phyloP scores from a whole-genome alignment of 345 rosid genomes.

The Hibiscus syriacus region DNA sequence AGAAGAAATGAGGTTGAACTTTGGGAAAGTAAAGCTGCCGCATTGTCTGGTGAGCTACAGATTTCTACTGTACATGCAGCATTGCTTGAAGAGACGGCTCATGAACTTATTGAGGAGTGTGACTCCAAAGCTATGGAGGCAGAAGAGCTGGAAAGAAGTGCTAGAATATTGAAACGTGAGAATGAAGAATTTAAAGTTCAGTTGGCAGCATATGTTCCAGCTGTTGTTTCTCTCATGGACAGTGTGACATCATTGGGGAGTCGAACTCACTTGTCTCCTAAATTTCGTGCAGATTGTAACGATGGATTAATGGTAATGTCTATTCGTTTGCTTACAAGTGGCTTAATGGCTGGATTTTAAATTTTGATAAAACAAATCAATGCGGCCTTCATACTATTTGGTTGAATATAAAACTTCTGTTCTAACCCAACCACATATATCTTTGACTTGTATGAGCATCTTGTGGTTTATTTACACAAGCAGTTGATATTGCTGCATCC shows the following conservation, averaged over 20 bases:
- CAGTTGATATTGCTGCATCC: too few relatives aligned
- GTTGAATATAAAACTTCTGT: too few relatives aligned
- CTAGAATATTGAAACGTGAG: conserved; percentile 43
- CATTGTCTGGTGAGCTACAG: conserved; percentile 45
- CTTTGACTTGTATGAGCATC: too few relatives aligned
- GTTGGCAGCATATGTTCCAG: too few relatives aligned
- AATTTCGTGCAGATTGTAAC: conserved; percentile 22
- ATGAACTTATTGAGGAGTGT: conserved; percentile 43
- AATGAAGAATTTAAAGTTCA: conserved; percentile 50
- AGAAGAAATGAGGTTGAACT: conserved; percentile 35
- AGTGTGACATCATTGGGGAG: too few relatives aligned
- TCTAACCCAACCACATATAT: too few relatives aligned
- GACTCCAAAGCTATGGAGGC: conserved; percentile 37
- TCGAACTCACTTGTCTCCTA: conserved; percentile 25
- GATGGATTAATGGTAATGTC: conserved; percentile 41
- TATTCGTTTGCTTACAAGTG: too few relatives aligned
- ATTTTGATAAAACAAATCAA: neutral
- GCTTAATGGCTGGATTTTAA: neutral
- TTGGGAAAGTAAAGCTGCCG: conserved; percentile 54
- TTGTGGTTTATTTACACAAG: neutral
- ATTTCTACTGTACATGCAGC: conserved; percentile 39
- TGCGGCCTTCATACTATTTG: too few relatives aligned
- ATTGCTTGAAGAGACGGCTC: too few relatives aligned
- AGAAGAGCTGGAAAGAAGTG: conserved; percentile 48
- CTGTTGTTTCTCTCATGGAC: too few relatives aligned